phyloP scores from a whole-genome alignment of 2,329 filamentous ascomycete genomes.

The Diplodia sapinea region DNA sequence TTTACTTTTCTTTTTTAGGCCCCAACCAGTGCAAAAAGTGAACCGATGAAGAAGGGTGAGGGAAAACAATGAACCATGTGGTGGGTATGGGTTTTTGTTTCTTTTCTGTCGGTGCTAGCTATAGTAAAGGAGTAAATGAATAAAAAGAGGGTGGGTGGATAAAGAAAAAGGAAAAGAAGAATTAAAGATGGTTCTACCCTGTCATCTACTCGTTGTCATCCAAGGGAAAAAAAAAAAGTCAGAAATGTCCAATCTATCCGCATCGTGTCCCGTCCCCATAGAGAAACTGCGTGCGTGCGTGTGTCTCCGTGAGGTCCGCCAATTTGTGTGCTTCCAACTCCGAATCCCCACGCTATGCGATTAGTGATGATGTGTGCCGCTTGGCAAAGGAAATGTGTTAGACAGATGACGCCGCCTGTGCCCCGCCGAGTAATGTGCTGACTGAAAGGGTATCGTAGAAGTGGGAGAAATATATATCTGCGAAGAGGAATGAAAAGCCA shows the following conservation, averaged over 20 bases:
- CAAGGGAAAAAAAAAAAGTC: slow-evolving; percentile 7
- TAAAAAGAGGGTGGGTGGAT: not conserved
- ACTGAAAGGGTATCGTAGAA: slow-evolving; percentile 30
- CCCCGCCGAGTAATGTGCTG: slow-evolving; percentile 28
- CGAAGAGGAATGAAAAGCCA: slow-evolving; percentile 19
- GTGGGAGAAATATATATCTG: slow-evolving; percentile 21
- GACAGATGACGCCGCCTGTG: slow-evolving; percentile 30
- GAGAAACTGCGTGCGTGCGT: slow-evolving; percentile 11
- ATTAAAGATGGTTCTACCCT: slow-evolving; percentile 28
- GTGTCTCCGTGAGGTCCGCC: slow-evolving; percentile 20
- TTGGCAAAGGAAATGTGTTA: slow-evolving; percentile 17
- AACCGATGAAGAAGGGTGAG: not conserved
- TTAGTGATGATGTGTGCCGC: slow-evolving; percentile 27
- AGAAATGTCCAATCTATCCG: slow-evolving; percentile 28
- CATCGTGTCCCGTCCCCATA: slow-evolving; percentile 23
- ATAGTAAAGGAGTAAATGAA: slow-evolving; percentile 1
- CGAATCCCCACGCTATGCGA: slow-evolving; percentile 29
- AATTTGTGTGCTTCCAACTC: slow-evolving; percentile 28
- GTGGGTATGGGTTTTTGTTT: slow-evolving; percentile 9
- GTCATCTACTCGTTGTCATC: slow-evolving; percentile 29
- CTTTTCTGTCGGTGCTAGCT: slow-evolving; percentile 20
- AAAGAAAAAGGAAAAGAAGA: slow-evolving; percentile 2
- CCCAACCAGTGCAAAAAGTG: slow-evolving; percentile 3
- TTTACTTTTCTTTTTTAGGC: not conserved
- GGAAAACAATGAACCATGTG: not conserved